phyloP scores from a whole-genome alignment of 2,329 filamentous ascomycete species.

The Fusarium hostae region DNA sequence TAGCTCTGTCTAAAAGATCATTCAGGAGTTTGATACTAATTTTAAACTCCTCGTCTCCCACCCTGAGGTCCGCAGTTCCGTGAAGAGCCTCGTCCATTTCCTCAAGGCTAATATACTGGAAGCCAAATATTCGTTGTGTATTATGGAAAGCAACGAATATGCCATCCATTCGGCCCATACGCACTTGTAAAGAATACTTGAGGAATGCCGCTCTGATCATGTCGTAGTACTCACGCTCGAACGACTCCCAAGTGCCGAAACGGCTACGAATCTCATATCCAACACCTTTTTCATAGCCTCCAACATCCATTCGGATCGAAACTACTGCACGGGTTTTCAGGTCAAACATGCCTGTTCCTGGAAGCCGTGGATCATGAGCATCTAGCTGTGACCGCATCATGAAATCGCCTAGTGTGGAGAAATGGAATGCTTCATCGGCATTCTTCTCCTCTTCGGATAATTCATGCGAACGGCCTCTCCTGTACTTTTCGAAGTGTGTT shows the following conservation, averaged over 20 bases:
- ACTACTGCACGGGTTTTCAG: slow-evolving; percentile 94
- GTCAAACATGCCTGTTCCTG: slow-evolving; percentile 94
- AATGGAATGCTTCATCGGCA: slow-evolving; percentile 84
- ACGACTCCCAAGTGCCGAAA: slow-evolving; percentile 87
- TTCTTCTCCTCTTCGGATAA: slow-evolving; percentile 78
- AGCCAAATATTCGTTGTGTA: slow-evolving; percentile 93
- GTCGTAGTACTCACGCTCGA: slow-evolving; percentile 94
- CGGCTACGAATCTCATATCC: slow-evolving; percentile 87
- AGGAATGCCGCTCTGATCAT: slow-evolving; percentile 95
- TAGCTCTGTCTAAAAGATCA: slow-evolving; percentile 79
- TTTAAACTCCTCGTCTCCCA: slow-evolving; percentile 89
- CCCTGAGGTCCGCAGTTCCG: slow-evolving; percentile 70
- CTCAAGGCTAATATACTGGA: slow-evolving; percentile 87
- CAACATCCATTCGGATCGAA: slow-evolving; percentile 87
- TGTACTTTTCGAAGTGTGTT: slow-evolving; percentile 86
- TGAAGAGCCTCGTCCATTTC: slow-evolving; percentile 96
- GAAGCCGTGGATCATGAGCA: slow-evolving; percentile 85
- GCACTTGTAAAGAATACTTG: slow-evolving; percentile 96
- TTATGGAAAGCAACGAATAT: slow-evolving; percentile 99
- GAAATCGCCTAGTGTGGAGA: slow-evolving; percentile 86
- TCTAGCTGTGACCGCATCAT: slow-evolving; percentile 96
- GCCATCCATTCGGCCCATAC: slow-evolving; percentile 98
- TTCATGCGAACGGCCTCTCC: slow-evolving; percentile 73
- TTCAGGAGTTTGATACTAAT: slow-evolving; percentile 83
- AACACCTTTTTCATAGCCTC: slow-evolving; percentile 75